Conservation (phyloP, 2,329 filamentous ascomycete species). For the Waltergamsia citrina region DNA sequence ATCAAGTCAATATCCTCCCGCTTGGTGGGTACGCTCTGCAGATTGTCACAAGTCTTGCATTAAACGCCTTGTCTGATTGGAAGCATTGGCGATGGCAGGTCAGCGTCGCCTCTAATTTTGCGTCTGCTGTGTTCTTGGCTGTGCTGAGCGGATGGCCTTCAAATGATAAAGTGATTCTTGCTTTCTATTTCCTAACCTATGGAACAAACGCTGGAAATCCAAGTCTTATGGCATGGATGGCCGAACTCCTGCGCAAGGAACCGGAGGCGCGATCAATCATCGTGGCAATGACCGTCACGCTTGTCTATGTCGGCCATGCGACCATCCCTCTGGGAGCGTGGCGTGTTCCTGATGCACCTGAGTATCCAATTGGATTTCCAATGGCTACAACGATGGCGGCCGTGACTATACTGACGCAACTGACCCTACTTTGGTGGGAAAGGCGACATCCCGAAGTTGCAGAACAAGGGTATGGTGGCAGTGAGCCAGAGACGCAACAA, state of each 20-base stretch:
- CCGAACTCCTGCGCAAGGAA: constrained; percentile 21
- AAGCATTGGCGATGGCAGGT: constrained; percentile 29
- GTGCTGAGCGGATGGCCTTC: constrained; percentile 23
- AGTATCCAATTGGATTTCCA: constrained; percentile 26
- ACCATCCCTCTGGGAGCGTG: constrained; percentile 26
- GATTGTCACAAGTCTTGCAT: constrained; percentile 21
- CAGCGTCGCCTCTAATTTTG: constrained; percentile 16
- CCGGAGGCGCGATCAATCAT: constrained; percentile 24
- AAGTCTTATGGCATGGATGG: constrained; percentile 25
- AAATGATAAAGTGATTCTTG: constrained; percentile 18
- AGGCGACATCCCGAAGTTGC: constrained; percentile 11
- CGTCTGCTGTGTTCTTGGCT: constrained; percentile 18
- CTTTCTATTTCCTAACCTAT: constrained; percentile 25
- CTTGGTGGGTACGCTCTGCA: constrained; percentile 19
- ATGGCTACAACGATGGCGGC: constrained; percentile 21
- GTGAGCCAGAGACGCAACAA: too few species aligned
- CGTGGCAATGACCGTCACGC: constrained; percentile 24
- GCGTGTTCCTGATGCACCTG: constrained; percentile 21
- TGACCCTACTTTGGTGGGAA: constrained; percentile 20
- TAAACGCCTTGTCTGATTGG: constrained; percentile 25
- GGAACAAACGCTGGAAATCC: constrained; percentile 21
- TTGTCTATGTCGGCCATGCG: constrained; percentile 27
- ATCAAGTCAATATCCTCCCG: constrained; percentile 20
- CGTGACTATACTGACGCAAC: constrained; percentile 18
- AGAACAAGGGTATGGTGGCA: constrained; percentile 7